Evolutionary conservation across 371 early-diverging fungal genomes (phyloP).

Genomic region (Capniomyces stellatus): DNA sequence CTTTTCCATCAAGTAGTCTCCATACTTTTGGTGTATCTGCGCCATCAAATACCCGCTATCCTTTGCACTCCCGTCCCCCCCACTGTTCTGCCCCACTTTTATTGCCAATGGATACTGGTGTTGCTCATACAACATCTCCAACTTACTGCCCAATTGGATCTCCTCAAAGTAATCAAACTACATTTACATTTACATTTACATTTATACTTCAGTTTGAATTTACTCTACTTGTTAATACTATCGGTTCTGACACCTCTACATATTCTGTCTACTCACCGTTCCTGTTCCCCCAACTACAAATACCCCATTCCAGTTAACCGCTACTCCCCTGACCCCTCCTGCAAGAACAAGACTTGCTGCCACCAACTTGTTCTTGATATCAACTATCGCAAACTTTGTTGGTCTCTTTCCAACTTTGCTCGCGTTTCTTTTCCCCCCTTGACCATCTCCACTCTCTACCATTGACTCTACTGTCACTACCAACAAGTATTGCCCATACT

Average conservation of each 20-base stretch:
- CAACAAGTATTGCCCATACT: slow-evolving; percentile 18
- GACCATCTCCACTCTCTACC: background rate
- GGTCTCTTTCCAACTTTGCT: too few relatives aligned
- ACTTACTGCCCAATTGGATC: slow-evolving; percentile 64
- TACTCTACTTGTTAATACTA: too few relatives aligned
- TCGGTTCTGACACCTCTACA: too few relatives aligned
- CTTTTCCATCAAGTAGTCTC: slow-evolving; percentile 75
- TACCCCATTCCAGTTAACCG: slow-evolving; percentile 79
- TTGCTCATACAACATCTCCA: slow-evolving; percentile 70
- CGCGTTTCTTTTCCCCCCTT: too few relatives aligned
- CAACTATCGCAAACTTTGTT: slow-evolving; percentile 62
- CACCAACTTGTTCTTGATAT: slow-evolving; percentile 74
- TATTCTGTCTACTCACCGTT: slow-evolving; percentile 36
- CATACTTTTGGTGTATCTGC: slow-evolving; percentile 81
- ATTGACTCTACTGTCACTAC: slow-evolving; percentile 4
- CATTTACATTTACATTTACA: too few relatives aligned
- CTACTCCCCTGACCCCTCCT: slow-evolving; percentile 43
- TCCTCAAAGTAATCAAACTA: slow-evolving; percentile 62
- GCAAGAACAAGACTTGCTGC: slow-evolving; percentile 53
- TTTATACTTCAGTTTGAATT: too few relatives aligned
- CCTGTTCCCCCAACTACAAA: slow-evolving; percentile 63
- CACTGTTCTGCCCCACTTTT: slow-evolving; percentile 48
- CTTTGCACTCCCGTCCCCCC: slow-evolving; percentile 34
- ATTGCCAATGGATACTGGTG: slow-evolving; percentile 77
- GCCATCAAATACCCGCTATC: too few relatives aligned